Conservation (phyloP, 345 rosid genomes). For the Lumnitzera racemosa region DNA sequence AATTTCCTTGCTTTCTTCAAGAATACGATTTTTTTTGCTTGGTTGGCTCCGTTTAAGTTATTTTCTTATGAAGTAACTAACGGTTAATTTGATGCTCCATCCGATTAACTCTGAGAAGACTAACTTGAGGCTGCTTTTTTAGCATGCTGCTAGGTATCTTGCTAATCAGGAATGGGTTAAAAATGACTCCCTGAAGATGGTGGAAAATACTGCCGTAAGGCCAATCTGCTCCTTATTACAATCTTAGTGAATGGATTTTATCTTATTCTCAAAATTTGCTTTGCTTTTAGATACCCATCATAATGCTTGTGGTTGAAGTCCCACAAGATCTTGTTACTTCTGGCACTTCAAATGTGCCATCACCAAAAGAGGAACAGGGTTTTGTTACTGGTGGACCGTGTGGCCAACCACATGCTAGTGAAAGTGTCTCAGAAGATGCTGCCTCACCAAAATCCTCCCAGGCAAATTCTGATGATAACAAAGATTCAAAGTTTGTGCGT, state of each 20-base stretch:
- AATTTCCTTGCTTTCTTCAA: too few species aligned
- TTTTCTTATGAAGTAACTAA: too few species aligned
- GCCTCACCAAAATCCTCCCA: slow-evolving; percentile 37
- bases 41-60: too few species aligned
- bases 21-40: too few species aligned
- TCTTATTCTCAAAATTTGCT: slow-evolving; percentile 14
- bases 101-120: neutral
- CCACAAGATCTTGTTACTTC: slow-evolving; percentile 66
- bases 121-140: slow-evolving; percentile 14
- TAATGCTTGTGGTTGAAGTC: slow-evolving; percentile 94
- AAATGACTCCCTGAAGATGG: slow-evolving; percentile 87
- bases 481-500: slow-evolving; percentile 61
- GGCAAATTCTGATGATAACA: slow-evolving; percentile 23
- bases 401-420: slow-evolving; percentile 28
- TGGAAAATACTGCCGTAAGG: slow-evolving; percentile 97
- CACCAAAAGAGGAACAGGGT: slow-evolving; percentile 54
- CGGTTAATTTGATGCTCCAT: neutral
- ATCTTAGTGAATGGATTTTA: slow-evolving; percentile 11
- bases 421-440: slow-evolving; percentile 43
- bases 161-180: slow-evolving; percentile 99
- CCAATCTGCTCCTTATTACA: slow-evolving; percentile 12
- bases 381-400: slow-evolving; percentile 33
- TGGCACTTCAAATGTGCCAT: slow-evolving; percentile 45
- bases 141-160: slow-evolving; percentile 99
- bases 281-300: slow-evolving; percentile 70